These are phyloP conservation scores for Luvunga scandens DNA, from an alignment of 345 rosid genomes.

Conservation along the genomic window DNA sequence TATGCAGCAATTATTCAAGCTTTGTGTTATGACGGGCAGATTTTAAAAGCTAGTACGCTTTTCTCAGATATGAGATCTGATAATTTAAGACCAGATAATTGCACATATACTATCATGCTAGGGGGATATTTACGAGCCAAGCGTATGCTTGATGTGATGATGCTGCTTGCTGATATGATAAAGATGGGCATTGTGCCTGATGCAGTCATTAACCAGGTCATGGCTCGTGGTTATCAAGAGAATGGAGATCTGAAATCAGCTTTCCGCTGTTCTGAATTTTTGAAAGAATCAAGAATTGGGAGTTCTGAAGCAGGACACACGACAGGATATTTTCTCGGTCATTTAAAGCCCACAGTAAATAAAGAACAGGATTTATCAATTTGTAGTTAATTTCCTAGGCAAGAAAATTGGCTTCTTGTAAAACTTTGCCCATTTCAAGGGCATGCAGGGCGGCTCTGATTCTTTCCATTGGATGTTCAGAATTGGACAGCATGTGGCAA, in stretches of 20 bases:
- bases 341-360: neutral
- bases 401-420: neutral
- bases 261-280: slow-evolving; percentile 28
- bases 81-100: slow-evolving; percentile 43
- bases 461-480: neutral
- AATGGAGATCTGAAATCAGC: slow-evolving; percentile 42
- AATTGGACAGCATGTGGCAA: neutral
- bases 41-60: slow-evolving; percentile 49
- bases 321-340: neutral
- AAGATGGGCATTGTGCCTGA: slow-evolving; percentile 59
- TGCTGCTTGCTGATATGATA: slow-evolving; percentile 66
- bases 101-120: slow-evolving; percentile 32
- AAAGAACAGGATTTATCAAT: neutral
- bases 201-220: slow-evolving; percentile 26
- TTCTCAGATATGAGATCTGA: slow-evolving; percentile 54
- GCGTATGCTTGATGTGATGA: slow-evolving; percentile 44
- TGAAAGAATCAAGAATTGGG: slow-evolving; percentile 8
- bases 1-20: slow-evolving; percentile 56
- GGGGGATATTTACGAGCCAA: slow-evolving; percentile 47
- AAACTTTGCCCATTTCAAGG: neutral
- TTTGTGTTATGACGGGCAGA: slow-evolving; percentile 48
- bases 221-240: slow-evolving; percentile 42
- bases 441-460: neutral
- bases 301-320: neutral
- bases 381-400: neutral